Base-by-base conservation (phyloP, 139 green algal species). In the Dunaliella sp. region DNA sequence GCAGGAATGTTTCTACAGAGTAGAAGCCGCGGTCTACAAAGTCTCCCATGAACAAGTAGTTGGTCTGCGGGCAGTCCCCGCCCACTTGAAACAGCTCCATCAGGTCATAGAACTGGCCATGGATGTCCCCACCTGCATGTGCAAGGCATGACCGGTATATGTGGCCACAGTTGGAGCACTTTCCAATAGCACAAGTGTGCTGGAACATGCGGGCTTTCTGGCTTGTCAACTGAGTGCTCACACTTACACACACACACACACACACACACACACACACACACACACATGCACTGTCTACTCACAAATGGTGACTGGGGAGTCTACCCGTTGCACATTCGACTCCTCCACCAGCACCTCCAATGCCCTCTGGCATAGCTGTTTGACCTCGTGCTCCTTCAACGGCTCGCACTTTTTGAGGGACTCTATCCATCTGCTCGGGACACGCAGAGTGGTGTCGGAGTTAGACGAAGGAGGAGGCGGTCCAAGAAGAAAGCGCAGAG, bases 11-110 rank as follows among this genome's bases (percentile, higher is more conserved):
- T 83, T 99, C 97, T 31, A 99, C 97, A 36, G 89, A 96, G 93
- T 99, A 99, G 87, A 99, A 99, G 58, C 97, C 97, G 26, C 97
- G 92, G 88, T 99, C 97, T 16, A 99, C 97, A 92, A 99, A 99
- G 89, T 99, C 97, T 0, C 97, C 97, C 95, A 99, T 98, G 91
- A 99, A 99, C 86, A 99, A 90, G 89, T 99, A 99, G 89, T 98
- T 99, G 24, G 94, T 98, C 89, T 97, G 90, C 30, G 97, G 97
- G 84, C 96, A 99, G 84, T 99, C 97, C 1, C 97, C 97, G 16
- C 97, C 97, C 33, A 93, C 90, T 85, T 97, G 96, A 87, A 99
- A 99, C 26, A 99, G 94, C 94, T 99, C 97, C 88, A 95, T 96
- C 3, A 99, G 90, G 90, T 99, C 97, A 86, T 99, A 98, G 81